phyloP scores from a whole-genome alignment of 257 asterid genomes.

The Buddleja alternifolia region DNA sequence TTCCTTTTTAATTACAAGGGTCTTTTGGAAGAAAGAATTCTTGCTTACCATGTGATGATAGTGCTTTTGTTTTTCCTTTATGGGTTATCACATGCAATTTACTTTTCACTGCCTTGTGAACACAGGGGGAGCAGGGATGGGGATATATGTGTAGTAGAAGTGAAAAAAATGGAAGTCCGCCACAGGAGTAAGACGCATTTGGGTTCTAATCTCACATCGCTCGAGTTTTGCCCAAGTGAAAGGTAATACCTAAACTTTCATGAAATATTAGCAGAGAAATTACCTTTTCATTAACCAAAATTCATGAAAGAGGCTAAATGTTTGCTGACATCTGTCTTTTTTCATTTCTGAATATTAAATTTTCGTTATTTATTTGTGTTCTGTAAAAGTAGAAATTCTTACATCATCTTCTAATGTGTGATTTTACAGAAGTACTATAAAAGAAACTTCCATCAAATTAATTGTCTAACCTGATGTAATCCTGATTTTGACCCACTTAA shows the following conservation, averaged over 20 bases:
- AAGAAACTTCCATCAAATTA: too few relatives aligned
- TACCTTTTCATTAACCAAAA: too few relatives aligned
- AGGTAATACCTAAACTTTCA: slow-evolving; percentile 50
- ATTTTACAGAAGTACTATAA: too few relatives aligned
- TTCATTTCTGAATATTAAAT: too few relatives aligned
- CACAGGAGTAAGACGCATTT: slow-evolving; percentile 86
- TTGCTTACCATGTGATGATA: background rate
- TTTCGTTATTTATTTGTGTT: too few relatives aligned
- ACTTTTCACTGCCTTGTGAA: slow-evolving; percentile 13
- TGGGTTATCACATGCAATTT: slow-evolving; percentile 24
- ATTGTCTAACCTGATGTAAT: too few relatives aligned
- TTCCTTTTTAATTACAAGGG: background rate
- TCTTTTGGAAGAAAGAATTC: too few relatives aligned
- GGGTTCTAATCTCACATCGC: slow-evolving; percentile 71
- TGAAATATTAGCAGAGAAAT: too few relatives aligned
- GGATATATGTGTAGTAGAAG: slow-evolving; percentile 83
- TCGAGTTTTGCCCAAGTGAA: slow-evolving; percentile 93
- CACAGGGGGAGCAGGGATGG: slow-evolving; percentile 96
- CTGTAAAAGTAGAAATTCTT: too few relatives aligned
- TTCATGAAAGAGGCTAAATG: background rate
- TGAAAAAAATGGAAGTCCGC: slow-evolving; percentile 83
- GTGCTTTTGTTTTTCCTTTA: background rate
- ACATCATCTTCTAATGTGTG: too few relatives aligned
- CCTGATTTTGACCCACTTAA: too few relatives aligned
- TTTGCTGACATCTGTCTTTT: too few relatives aligned